phyloP scores from a whole-genome alignment of 129 eudicot species.

The Solidago caesia region DNA sequence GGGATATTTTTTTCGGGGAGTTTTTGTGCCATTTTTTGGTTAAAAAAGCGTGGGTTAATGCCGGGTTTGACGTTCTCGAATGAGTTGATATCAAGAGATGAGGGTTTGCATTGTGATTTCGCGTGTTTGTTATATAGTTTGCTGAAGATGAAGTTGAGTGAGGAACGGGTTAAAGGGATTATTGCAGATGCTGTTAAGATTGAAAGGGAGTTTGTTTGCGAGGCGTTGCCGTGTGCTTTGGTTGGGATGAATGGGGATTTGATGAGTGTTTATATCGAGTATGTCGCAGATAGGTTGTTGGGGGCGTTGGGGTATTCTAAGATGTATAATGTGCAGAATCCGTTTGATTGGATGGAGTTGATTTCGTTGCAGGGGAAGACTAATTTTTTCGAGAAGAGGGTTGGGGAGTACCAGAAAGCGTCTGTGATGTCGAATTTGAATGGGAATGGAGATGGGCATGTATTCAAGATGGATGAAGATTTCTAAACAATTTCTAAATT shows the following conservation, averaged over 20 bases:
- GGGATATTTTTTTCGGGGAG: slow-evolving; percentile 90
- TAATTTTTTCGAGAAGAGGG: slow-evolving; percentile 90
- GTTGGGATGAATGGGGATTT: slow-evolving; percentile 84
- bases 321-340: slow-evolving; percentile 61
- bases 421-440: slow-evolving; percentile 74
- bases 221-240: slow-evolving; percentile 74
- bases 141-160: slow-evolving; percentile 54
- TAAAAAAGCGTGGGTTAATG: slow-evolving; percentile 82
- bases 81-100: slow-evolving; percentile 79
- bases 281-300: slow-evolving; percentile 76
- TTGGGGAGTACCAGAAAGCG: slow-evolving; percentile 93
- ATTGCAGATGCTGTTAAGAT: slow-evolving; percentile 74
- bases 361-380: slow-evolving; percentile 86
- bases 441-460: slow-evolving; percentile 56
- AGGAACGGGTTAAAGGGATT: slow-evolving; percentile 64
- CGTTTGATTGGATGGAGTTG: slow-evolving; percentile 96
- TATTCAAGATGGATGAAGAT: slow-evolving; percentile 72
- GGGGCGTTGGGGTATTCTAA: slow-evolving; percentile 57
- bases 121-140: slow-evolving; percentile 67
- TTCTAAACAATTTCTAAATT: slow-evolving; percentile 67
- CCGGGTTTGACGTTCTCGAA: slow-evolving; percentile 80
- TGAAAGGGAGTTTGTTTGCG: slow-evolving; percentile 84
- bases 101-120: slow-evolving; percentile 83
- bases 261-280: slow-evolving; percentile 78
- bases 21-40: slow-evolving; percentile 84